Conservation (phyloP, 2,329 filamentous ascomycete genomes). For the Colletotrichum limetticola region DNA sequence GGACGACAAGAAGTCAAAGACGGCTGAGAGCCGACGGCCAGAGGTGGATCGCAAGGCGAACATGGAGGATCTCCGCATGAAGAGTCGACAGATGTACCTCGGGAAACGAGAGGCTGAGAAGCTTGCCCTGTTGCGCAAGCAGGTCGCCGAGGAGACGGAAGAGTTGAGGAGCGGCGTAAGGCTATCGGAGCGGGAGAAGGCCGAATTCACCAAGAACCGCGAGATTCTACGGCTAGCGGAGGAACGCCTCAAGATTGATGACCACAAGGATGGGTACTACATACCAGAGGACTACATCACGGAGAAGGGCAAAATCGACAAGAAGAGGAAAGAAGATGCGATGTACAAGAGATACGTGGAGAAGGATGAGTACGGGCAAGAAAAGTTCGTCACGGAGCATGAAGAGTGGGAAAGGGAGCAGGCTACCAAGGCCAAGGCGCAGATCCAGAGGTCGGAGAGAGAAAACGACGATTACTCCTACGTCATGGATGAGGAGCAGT, state of each 20-base stretch:
- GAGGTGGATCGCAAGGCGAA: conserved; percentile 74
- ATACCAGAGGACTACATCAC: conserved; percentile 97
- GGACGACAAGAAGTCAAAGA: conserved; percentile 75
- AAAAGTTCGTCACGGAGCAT: conserved; percentile 91
- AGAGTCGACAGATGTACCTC: conserved; percentile 91
- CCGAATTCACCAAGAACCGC: conserved; percentile 88
- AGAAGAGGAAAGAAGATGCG: conserved; percentile 87
- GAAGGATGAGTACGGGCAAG: conserved; percentile 85
- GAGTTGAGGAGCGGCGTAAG: conserved; percentile 81
- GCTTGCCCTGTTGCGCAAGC: conserved; percentile 85
- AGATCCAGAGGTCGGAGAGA: conserved; percentile 79
- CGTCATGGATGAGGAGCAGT: conserved; percentile 89
- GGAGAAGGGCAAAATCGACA: conserved; percentile 89
- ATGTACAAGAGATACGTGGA: conserved; percentile 93
- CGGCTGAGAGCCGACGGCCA: conserved; percentile 66
- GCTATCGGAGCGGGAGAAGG: conserved; percentile 82
- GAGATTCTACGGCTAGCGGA: conserved; percentile 85
- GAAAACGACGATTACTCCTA: conserved; percentile 90
- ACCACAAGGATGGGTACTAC: conserved; percentile 90
- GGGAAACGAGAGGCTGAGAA: conserved; percentile 92
- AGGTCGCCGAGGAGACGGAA: conserved; percentile 88
- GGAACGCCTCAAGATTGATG: conserved; percentile 87
- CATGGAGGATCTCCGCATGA: conserved; percentile 83
- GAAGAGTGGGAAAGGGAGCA: conserved; percentile 97
- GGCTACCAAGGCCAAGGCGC: conserved; percentile 85